Evolutionary conservation across 208 protist genomes (phyloP), one percentile per base, ranked within the genome.

Genomic region (Phytomonas sp.): DNA sequence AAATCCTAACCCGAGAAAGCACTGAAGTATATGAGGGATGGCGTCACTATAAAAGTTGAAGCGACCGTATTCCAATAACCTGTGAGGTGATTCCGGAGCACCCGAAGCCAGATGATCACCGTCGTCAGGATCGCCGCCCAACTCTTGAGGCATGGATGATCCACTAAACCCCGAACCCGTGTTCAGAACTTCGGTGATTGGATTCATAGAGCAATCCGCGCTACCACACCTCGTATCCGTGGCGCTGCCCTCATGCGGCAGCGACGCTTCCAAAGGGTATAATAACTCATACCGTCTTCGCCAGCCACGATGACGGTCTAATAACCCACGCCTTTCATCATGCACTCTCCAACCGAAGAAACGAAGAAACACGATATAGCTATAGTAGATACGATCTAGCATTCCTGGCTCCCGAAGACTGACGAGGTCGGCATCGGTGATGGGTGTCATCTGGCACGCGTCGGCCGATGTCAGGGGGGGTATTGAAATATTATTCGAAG

Each of bases 281-380:
- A 93, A 81, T 8, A 69, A 9, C 11, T 53, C 68, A 67, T 96
- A 96, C 4, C 91, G 80, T 53, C 51, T 46, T 33, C 76, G 36
- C 88, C 91, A 96, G 65, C 68, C 66, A 11, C 80, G 76, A 65
- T 94, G 85, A 5, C 91, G 83, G 53, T 96, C 91, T n/a, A 96
- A 71, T 65, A 91, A 59, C n/a, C 88, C 88, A 62, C 82, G 82
- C 77, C 83, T 68, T 46, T 96, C 91, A 63, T 93, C 83, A 72
- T 96, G 83, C 20, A 96, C 62, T 1, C 81, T 76, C 88, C 91
- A 96, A 2, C 91, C 91, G 62, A 88, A 92, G 76, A 96, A 94
- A 62, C 88, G 88, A 8, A 96, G 79, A 20, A 96, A 72, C 4
- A 91, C 81, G n/a, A 93, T 76, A 64, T 92, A 94, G 76, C 88